A percentile compares a stretch with the other conserved stretches of the same genome.
Conservation (phyloP, 495 filamentous ascomycete species). For the Hypoxylon subgilvum region DNA sequence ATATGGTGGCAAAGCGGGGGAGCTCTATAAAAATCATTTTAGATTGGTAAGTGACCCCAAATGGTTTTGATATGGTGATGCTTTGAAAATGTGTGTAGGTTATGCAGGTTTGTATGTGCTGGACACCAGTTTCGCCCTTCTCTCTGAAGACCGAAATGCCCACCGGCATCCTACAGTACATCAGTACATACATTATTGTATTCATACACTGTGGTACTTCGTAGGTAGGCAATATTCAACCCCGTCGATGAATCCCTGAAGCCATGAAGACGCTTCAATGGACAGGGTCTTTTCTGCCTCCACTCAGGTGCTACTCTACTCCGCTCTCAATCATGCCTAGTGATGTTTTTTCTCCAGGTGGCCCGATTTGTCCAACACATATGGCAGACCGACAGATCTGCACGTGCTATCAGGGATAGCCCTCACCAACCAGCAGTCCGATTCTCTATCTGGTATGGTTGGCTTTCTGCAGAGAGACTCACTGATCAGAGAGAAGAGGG, state of each 20-base stretch:
- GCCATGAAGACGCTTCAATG: conserved; percentile 26
- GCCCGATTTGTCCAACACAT: conserved; percentile 41
- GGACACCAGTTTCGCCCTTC: no score
- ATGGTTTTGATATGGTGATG: neutral
- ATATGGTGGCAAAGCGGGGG: no score
- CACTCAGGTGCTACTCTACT: conserved; percentile 27
- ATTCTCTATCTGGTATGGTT: conserved; percentile 25
- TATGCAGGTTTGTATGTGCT: no score
- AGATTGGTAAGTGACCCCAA: conserved; percentile 23
- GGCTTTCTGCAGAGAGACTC: conserved; percentile 15
- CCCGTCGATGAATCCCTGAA: conserved; percentile 13
- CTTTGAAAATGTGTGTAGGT: no score
- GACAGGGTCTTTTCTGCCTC: conserved; percentile 28
- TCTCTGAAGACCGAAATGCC: no score
- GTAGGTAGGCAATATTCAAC: no score
- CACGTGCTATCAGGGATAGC: conserved; percentile 37
- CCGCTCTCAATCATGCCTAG: conserved; percentile 37
- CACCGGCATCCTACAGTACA: no score
- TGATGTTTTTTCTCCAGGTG: conserved; percentile 39
- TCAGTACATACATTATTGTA: no score
- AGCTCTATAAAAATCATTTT: no score
- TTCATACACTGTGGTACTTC: no score
- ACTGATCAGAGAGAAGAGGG: no score
- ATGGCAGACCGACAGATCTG: conserved; percentile 41
- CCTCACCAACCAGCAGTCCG: conserved; percentile 24